Conservation (phyloP, 176 grass and related monocot genomes). For the Lolium multiflorum region DNA sequence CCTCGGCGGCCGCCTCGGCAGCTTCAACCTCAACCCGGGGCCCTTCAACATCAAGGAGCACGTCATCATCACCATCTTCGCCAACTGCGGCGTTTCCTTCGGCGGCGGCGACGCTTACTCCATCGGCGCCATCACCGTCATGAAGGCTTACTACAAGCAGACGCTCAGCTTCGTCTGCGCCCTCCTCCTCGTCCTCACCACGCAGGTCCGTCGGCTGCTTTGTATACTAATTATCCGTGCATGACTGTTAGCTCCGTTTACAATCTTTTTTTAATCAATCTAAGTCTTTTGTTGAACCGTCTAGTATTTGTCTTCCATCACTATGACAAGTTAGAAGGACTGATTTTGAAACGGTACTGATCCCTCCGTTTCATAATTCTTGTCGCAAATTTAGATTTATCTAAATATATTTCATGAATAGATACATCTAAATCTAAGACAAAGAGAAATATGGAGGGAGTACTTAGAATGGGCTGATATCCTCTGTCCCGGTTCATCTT, state of each 20-base stretch:
- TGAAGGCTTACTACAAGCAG: slow-evolving; percentile 99
- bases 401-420: too few species aligned
- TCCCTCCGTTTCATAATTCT: too few species aligned
- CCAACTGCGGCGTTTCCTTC: slow-evolving; percentile 90
- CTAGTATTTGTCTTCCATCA: neutral
- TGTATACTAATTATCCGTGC: neutral
- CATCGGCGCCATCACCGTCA: slow-evolving; percentile 96
- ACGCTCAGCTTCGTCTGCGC: slow-evolving; percentile 73
- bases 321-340: neutral
- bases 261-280: neutral
- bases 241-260: neutral
- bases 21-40: slow-evolving; percentile 90
- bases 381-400: too few species aligned
- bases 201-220: slow-evolving; percentile 54
- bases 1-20: slow-evolving; percentile 52
- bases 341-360: neutral
- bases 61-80: slow-evolving; percentile 92
- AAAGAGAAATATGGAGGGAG: too few species aligned
- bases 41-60: slow-evolving; percentile 98
- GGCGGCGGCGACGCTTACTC: slow-evolving; percentile 95
- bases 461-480: neutral
- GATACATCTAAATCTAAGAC: too few species aligned
- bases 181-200: slow-evolving; percentile 90
- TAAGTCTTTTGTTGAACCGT: neutral
- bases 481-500: neutral